Evolutionary conservation across 345 rosid species (phyloP).

Genomic region (Aethionema arabicum): DNA sequence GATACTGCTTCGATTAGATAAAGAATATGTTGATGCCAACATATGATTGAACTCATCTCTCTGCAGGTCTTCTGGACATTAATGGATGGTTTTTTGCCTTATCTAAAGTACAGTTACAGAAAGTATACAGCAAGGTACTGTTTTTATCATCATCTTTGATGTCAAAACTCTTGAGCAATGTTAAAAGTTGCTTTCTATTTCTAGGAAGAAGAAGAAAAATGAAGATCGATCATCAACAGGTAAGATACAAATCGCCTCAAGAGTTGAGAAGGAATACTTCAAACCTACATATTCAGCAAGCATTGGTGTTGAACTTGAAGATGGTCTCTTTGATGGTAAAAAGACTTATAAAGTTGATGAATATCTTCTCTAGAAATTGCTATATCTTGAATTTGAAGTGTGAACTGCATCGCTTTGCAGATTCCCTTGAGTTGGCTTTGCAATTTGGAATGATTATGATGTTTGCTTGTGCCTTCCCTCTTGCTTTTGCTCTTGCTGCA

Average conservation of each 20-base stretch:
- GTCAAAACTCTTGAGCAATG: conserved; percentile 1
- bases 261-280: conserved; percentile 94
- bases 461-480: conserved; percentile 97
- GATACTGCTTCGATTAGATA: neutral
- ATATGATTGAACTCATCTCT: conserved; percentile 16
- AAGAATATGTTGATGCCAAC: conserved; percentile 4
- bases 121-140: conserved; percentile 72
- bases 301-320: conserved; percentile 82
- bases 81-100: conserved; percentile 73
- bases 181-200: conserved; percentile 17
- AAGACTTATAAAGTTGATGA: conserved; percentile 9
- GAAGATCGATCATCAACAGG: conserved; percentile 49
- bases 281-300: conserved; percentile 82
- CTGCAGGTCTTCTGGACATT: conserved; percentile 75
- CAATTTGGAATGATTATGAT: conserved; percentile 98
- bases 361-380: conserved; percentile 8
- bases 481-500: conserved; percentile 72
- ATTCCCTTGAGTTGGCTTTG: conserved; percentile 77
- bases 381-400: neutral
- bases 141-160: neutral
- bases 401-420: conserved; percentile 41
- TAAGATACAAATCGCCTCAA: conserved; percentile 58
- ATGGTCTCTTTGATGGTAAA: conserved; percentile 92
- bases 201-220: conserved; percentile 63
- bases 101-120: conserved; percentile 73